Base-by-base conservation (phyloP, 2,329 filamentous ascomycete genomes). In the Penicillium sp. region DNA sequence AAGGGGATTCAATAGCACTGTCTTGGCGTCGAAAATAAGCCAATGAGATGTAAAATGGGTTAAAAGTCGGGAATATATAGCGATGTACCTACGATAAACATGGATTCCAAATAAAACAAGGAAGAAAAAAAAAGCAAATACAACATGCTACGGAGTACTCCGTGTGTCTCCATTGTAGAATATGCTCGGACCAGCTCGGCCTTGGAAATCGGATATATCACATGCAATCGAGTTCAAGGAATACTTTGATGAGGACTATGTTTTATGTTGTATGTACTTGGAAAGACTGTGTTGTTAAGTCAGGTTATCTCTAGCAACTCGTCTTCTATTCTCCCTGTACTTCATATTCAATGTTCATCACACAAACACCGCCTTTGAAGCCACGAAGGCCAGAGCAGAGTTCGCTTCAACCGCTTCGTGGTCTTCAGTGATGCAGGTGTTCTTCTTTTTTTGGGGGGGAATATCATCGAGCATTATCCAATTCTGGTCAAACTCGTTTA, bases 401-500 rank as follows among this genome's bases (percentile, higher is more conserved):
- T 43, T 51, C 19, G 13, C 36, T 21, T 27, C n/a, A 33, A 51
- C 36, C n/a, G 19, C 38, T 46, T 15, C n/a, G 15, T 25, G 39
- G 2, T 29, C 49, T 38, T 46, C 34, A 27, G 9, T 13, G 13
- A 41, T 54, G 23, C 48, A 41, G 50, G 54, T 53, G 45, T 59
- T 21, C 25, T 56, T 59, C 58, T 61, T 57, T 55, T 57, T 53
- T 57, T 43, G 53, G 47, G 54, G 43, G 43, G 50, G 48, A 60
- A 55, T 56, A 54, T 50, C 34, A 58, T 57, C 47, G 47, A 53
- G 59, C 60, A 60, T 59, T 53, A 61, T 64, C 60, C 55, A 67
- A 49, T 71, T 62, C 57, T 68, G 65, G 59, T 57, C 60, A 60
- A 60, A 65, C 58, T 61, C 63, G 49, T 67, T 63, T 60, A 65